Conservation (phyloP, 768 basidiomycete genomes). For the Podaxis sp. region DNA sequence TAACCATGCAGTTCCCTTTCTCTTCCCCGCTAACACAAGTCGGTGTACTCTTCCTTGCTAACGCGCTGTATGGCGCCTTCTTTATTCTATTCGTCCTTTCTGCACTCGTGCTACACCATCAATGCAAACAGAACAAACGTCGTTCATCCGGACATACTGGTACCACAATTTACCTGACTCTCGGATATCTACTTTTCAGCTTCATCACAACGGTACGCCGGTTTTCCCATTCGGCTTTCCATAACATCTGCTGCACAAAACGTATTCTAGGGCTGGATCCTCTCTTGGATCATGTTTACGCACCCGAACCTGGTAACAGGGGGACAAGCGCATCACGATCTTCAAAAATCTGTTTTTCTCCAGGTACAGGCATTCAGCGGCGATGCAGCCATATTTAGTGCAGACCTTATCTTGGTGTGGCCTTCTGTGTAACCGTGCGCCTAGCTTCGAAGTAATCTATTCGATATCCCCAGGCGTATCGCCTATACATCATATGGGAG, state of each 20-base stretch:
- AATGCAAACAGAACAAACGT: background rate
- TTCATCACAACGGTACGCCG: background rate
- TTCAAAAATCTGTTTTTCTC: background rate
- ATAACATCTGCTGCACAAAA: background rate
- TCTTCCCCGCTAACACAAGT: background rate
- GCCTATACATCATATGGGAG: constrained; percentile 4
- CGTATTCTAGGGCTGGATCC: background rate
- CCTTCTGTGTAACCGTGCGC: background rate
- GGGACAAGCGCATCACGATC: background rate
- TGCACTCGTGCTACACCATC: background rate
- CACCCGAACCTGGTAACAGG: background rate
- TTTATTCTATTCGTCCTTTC: constrained; percentile 1
- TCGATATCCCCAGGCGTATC: background rate
- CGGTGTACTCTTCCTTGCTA: background rate
- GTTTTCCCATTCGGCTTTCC: background rate
- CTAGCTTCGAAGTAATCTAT: background rate
- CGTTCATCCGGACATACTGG: background rate
- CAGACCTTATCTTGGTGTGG: background rate
- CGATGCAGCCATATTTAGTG: background rate
- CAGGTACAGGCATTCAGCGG: background rate
- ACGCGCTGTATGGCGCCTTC: background rate
- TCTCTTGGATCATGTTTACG: background rate
- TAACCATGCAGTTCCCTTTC: background rate
- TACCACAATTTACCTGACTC: background rate
- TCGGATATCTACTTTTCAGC: background rate